Evolutionary conservation across 805 yeast genomes (phyloP).

Genomic region (Candida sonorensis): DNA sequence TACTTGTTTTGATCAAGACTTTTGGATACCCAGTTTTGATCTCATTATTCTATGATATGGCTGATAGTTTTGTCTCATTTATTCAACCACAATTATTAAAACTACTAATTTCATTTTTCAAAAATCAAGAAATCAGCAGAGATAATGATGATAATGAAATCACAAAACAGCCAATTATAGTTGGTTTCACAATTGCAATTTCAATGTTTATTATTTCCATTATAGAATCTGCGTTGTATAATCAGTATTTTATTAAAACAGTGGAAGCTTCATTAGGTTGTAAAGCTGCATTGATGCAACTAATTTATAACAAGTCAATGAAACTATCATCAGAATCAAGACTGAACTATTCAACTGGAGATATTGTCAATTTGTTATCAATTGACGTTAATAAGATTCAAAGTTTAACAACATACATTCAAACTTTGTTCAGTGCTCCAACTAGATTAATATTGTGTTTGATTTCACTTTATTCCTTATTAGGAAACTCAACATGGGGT

Average conservation of each 20-base stretch:
- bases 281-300: constrained; percentile 57
- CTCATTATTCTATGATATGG: constrained; percentile 31
- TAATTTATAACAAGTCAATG: constrained; percentile 67
- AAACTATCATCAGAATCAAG: constrained; percentile 61
- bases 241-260: constrained; percentile 58
- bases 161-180: constrained; percentile 38
- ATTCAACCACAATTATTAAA: constrained; percentile 54
- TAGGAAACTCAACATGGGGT: constrained; percentile 54
- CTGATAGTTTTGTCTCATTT: constrained; percentile 33
- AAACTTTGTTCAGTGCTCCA: constrained; percentile 53
- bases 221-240: constrained; percentile 53
- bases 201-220: constrained; percentile 60
- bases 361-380: constrained; percentile 69
- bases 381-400: constrained; percentile 68
- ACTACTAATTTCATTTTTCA: constrained; percentile 42
- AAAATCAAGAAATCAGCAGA: no score
- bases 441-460: constrained; percentile 47
- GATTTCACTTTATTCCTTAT: constrained; percentile 43
- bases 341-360: constrained; percentile 60
- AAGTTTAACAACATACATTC: constrained; percentile 48
- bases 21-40: constrained; percentile 31
- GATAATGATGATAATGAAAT: no score
- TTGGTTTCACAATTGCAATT: constrained; percentile 58
- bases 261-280: constrained; percentile 58
- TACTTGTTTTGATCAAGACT: constrained; percentile 30